phyloP scores from a whole-genome alignment of 2,329 filamentous ascomycete genomes.

The Fusarium papillatum region DNA sequence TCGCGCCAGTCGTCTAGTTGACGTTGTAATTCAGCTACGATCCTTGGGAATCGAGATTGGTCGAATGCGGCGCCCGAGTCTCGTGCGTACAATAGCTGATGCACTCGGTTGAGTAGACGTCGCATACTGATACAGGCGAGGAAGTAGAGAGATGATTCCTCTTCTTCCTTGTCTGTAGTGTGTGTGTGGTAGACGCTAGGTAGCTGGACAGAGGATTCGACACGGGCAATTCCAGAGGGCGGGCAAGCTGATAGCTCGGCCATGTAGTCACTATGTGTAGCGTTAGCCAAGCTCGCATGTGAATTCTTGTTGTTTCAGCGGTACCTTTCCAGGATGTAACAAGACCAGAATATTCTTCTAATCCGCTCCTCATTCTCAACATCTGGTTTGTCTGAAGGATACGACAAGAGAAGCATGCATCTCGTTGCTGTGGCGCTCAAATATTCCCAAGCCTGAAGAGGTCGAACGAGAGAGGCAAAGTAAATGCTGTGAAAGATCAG shows the following conservation, averaged over 20 bases:
- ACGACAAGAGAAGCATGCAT: conserved; percentile 63
- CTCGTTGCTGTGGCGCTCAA: conserved; percentile 63
- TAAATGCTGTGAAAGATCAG: conserved; percentile 50
- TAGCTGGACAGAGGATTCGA: conserved; percentile 63
- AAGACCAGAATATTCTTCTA: conserved; percentile 66
- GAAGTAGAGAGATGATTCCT: conserved; percentile 65
- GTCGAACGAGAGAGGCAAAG: conserved; percentile 63
- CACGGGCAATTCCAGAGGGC: conserved; percentile 62
- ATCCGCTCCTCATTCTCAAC: conserved; percentile 61
- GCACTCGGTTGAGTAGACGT: conserved; percentile 61
- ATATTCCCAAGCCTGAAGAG: conserved; percentile 66
- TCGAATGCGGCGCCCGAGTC: conserved; percentile 60
- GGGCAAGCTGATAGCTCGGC: conserved; percentile 65
- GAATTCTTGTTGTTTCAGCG: rapidly evolving
- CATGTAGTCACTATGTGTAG: conserved; percentile 59
- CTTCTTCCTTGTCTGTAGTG: conserved; percentile 51
- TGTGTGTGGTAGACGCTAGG: conserved; percentile 63
- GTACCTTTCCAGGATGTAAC: conserved; percentile 66
- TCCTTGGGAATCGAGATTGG: conserved; percentile 58
- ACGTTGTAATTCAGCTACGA: conserved; percentile 62
- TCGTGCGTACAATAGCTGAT: conserved; percentile 63
- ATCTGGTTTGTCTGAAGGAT: conserved; percentile 50
- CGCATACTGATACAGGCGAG: conserved; percentile 67
- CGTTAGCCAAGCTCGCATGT: neutral
- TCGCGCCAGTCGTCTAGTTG: conserved; percentile 64